These are phyloP conservation scores for Albophoma yamanashiensis DNA, from an alignment of 2,329 filamentous ascomycete species.

Conservation along the genomic window DNA sequence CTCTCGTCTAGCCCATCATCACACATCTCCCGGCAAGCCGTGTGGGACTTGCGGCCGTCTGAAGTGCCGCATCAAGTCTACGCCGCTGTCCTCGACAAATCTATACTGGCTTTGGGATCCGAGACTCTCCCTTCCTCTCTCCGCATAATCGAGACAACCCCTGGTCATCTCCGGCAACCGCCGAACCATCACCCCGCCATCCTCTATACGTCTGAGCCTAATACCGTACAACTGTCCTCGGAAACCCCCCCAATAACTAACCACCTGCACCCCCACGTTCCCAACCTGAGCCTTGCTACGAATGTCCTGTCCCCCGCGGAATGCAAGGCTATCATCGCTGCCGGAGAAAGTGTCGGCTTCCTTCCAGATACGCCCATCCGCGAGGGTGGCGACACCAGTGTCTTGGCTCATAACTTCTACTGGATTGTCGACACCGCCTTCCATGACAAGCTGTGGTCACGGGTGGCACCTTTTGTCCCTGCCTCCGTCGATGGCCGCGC, in stretches of 20 bases:
- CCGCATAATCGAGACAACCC: conserved; percentile 50
- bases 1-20: conserved; percentile 18
- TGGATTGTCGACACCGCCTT: conserved; percentile 57
- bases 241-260: conserved; percentile 36
- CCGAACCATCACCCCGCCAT: conserved; percentile 58
- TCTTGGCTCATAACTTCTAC: conserved; percentile 64
- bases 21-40: conserved; percentile 46
- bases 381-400: conserved; percentile 52
- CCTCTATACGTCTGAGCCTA: conserved; percentile 48
- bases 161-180: conserved; percentile 50
- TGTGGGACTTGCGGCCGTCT: conserved; percentile 46
- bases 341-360: conserved; percentile 55
- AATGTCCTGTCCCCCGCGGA: conserved; percentile 50
- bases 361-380: conserved; percentile 57
- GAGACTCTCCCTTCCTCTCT: conserved; percentile 22
- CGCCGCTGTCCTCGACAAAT: conserved; percentile 46
- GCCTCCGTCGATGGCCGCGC: conserved; percentile 40
- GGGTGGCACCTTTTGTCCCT: conserved; percentile 49
- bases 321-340: conserved; percentile 55
- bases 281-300: conserved; percentile 47
- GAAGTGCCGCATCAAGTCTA: conserved; percentile 35
- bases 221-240: conserved; percentile 41
- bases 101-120: conserved; percentile 34
- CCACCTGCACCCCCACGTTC: conserved; percentile 51
- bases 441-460: conserved; percentile 51